phyloP scores from a whole-genome alignment of 257 asterid genomes.

The Fraxinus cuspidata region DNA sequence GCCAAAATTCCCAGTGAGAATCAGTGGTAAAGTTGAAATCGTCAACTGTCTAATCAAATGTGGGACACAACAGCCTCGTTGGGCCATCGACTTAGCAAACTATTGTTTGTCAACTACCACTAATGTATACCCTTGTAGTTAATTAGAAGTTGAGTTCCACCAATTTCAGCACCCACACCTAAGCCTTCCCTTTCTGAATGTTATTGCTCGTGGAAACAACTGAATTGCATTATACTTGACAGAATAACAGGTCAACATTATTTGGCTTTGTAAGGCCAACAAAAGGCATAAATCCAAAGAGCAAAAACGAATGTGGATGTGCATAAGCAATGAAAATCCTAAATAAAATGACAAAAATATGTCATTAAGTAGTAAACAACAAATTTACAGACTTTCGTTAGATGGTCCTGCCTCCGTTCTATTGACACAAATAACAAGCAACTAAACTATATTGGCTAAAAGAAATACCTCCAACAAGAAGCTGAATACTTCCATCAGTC shows the following conservation, averaged over 20 bases:
- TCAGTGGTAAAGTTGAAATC: neutral
- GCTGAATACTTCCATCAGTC: slow-evolving; percentile 93
- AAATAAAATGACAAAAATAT: neutral
- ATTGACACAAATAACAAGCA: neutral
- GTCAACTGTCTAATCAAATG: neutral
- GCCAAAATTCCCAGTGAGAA: neutral
- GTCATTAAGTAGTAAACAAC: neutral
- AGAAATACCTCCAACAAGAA: slow-evolving; percentile 89
- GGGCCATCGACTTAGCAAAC: neutral
- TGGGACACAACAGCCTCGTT: neutral
- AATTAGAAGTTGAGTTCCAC: slow-evolving; percentile 8
- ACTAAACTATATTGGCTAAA: neutral
- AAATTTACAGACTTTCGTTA: neutral
- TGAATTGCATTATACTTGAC: neutral
- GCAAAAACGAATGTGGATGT: neutral
- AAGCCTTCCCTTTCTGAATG: neutral
- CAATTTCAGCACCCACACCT: neutral
- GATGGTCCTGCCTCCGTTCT: neutral
- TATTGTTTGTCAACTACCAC: slow-evolving; percentile 6
- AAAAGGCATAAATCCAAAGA: neutral
- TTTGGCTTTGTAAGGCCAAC: neutral
- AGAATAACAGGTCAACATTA: neutral
- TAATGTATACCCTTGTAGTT: neutral
- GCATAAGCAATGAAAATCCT: neutral
- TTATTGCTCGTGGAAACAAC: neutral